phyloP scores from a whole-genome alignment of 805 yeast genomes.

The Lipomyces sp. region DNA sequence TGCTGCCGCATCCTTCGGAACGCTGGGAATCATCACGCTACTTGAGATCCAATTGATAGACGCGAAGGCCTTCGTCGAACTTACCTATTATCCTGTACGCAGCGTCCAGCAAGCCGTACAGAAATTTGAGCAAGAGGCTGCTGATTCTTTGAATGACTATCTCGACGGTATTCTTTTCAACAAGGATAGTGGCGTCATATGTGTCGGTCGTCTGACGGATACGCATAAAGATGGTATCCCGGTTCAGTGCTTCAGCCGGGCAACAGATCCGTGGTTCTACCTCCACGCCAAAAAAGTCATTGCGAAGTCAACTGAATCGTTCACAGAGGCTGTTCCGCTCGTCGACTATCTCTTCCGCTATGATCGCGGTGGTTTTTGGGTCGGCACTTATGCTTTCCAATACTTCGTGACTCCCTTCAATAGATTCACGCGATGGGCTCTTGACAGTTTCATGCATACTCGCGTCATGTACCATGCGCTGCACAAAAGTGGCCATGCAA shows the following conservation, averaged over 20 bases:
- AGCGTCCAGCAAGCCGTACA: constrained; percentile 4
- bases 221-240: not conserved
- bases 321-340: constrained; percentile 10
- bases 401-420: constrained; percentile 13
- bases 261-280: constrained; percentile 11
- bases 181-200: constrained; percentile 7
- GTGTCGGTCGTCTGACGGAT: constrained; percentile 4
- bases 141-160: constrained; percentile 3
- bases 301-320: not conserved
- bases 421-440: constrained; percentile 13
- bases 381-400: constrained; percentile 9
- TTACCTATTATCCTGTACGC: constrained; percentile 5
- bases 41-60: constrained; percentile 13
- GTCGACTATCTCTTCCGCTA: constrained; percentile 14
- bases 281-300: constrained; percentile 9
- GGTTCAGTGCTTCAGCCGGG: constrained; percentile 12
- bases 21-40: constrained; percentile 8
- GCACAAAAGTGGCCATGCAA: constrained; percentile 8
- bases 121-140: constrained; percentile 5
- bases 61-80: constrained; percentile 9
- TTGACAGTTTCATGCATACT: constrained; percentile 12
- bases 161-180: constrained; percentile 10
- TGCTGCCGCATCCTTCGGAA: constrained; percentile 13
- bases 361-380: constrained; percentile 16
- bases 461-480: constrained; percentile 15